These are phyloP conservation scores for Dissoconium aciculare DNA, from an alignment of 2,329 filamentous ascomycete genomes.

Conservation along the genomic window DNA sequence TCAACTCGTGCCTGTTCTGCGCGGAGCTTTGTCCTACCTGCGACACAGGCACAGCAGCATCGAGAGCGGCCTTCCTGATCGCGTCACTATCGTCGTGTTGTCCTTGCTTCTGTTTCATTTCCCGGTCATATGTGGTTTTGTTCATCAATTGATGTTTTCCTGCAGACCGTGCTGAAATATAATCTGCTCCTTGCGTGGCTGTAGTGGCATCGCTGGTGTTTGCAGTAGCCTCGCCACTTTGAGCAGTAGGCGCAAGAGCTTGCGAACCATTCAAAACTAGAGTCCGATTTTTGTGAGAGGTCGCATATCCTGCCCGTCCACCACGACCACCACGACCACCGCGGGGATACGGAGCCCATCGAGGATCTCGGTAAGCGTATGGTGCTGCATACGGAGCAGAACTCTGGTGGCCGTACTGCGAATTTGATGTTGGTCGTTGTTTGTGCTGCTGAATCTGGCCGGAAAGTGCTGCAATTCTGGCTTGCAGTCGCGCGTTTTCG, in stretches of 20 bases:
- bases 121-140: conserved; percentile 59
- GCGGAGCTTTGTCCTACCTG: conserved; percentile 17
- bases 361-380: conserved; percentile 4
- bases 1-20: conserved; percentile 40
- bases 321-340: conserved; percentile 7
- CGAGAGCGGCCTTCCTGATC: conserved; percentile 48
- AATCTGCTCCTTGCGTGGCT: too few relatives aligned
- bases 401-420: conserved; percentile 1
- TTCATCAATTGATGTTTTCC: conserved; percentile 68
- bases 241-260: too few relatives aligned
- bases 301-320: conserved; percentile 16
- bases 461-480: conserved; percentile 18
- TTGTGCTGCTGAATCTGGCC: conserved; percentile 21
- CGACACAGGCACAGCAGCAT: conserved; percentile 30
- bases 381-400: conserved; percentile 2
- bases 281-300: conserved; percentile 41
- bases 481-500: conserved; percentile 19
- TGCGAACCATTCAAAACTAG: conserved; percentile 34
- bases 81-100: conserved; percentile 57
- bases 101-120: conserved; percentile 50
- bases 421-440: conserved; percentile 10
- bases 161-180: conserved; percentile 55
- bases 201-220: too few relatives aligned
- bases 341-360: conserved; percentile 18
- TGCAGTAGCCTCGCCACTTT: too few relatives aligned